Evolutionary conservation across 192 early-diverging fungal genomes (phyloP).

Genomic region (Gryganskiella cystojenkinii): DNA sequence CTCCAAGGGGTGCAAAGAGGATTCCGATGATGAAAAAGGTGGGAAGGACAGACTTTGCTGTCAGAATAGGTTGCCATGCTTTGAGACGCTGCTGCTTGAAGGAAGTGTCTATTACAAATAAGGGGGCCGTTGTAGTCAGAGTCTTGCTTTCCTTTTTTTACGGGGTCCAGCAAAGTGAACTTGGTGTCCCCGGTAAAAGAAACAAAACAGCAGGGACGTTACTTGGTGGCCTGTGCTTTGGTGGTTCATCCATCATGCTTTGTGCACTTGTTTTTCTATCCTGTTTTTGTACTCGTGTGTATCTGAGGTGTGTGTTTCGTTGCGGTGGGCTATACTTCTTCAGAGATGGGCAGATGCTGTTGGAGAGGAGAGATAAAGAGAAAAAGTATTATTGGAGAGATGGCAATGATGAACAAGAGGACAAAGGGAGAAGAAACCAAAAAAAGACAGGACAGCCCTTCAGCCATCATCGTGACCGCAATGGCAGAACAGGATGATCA

Average conservation of each 20-base stretch:
- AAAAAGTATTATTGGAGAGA: background rate
- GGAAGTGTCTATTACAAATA: conserved; percentile 75
- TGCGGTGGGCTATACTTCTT: no score
- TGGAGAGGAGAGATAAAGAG: conserved; percentile 1
- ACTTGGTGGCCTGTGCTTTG: conserved; percentile 51
- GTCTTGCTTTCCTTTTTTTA: no score
- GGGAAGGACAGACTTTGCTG: conserved; percentile 95
- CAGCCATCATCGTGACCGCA: no score
- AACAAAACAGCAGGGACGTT: background rate
- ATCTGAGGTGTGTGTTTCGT: no score
- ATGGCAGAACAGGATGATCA: no score
- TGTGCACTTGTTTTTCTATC: background rate
- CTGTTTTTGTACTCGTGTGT: no score
- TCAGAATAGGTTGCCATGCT: conserved; percentile 98
- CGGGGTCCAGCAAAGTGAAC: conserved; percentile 1
- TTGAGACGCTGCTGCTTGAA: conserved; percentile 98
- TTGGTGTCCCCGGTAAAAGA: background rate
- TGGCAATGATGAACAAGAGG: conserved; percentile 2
- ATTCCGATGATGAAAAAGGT: conserved; percentile 95
- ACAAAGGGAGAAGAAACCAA: conserved; percentile 22
- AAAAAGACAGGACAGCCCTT: background rate
- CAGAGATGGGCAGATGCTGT: no score
- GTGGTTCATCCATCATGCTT: conserved; percentile 44
- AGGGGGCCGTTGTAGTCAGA: no score
- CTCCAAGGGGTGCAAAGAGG: conserved; percentile 94